Conservation (phyloP, 179 eudicot species). For the Pouteria campechiana region DNA sequence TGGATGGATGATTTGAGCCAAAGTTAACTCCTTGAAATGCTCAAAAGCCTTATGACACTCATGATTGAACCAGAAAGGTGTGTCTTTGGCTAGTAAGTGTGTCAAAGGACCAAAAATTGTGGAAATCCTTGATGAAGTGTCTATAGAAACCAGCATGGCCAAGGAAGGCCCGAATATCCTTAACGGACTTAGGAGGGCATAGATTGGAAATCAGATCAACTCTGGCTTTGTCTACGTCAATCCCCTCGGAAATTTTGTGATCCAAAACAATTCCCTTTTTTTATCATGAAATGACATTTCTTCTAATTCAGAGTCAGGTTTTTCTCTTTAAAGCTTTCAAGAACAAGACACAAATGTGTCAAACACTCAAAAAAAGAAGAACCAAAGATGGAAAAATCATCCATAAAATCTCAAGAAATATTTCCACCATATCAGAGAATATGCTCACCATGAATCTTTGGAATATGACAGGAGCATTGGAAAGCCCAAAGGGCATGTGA, state of each 20-base stretch:
- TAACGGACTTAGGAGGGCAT: neutral
- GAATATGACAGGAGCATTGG: no score
- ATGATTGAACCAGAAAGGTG: neutral
- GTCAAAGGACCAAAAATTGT: neutral
- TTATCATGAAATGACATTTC: conserved; percentile 6
- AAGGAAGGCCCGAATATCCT: neutral
- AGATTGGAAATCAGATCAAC: neutral
- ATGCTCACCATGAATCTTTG: no score
- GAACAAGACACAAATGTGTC: no score
- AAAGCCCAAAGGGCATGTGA: no score
- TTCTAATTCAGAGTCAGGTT: neutral
- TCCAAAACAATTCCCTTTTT: neutral
- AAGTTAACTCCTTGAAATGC: neutral
- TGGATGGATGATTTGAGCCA: neutral
- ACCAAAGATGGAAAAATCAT: no score
- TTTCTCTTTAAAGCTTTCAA: neutral
- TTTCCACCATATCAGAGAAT: no score
- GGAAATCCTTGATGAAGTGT: neutral
- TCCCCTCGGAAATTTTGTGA: neutral
- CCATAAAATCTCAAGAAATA: no score
- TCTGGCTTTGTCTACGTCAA: conserved; percentile 1
- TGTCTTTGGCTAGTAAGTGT: neutral
- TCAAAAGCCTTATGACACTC: neutral
- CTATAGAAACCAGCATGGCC: conserved; percentile 5
- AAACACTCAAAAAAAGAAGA: no score